Conservation (phyloP, 129 eudicot species). For the Flaveria bidentis region DNA sequence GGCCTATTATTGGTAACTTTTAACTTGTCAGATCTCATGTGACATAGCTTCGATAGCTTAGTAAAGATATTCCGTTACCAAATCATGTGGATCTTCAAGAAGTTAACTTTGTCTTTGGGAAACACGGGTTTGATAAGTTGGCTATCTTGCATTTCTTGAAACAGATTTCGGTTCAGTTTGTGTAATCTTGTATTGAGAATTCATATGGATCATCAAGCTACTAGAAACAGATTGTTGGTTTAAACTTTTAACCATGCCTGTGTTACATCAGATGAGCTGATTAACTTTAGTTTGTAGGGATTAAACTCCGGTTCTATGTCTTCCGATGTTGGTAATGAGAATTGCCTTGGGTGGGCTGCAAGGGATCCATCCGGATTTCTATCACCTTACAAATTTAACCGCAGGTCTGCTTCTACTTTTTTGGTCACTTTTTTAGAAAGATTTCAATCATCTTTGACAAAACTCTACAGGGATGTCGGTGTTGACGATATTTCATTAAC, state of each 20-base stretch:
- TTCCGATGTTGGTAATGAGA: conserved; percentile 39
- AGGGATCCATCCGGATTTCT: conserved; percentile 81
- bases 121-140: background rate
- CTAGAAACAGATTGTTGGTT: background rate
- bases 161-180: background rate
- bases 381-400: conserved; percentile 76
- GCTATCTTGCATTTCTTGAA: background rate
- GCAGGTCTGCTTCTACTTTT: conserved; percentile 50
- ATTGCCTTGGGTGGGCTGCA: conserved; percentile 92
- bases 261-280: background rate
- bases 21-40: too few relatives aligned
- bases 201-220: background rate
- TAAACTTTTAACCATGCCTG: background rate
- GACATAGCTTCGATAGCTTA: too few relatives aligned
- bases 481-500: conserved; percentile 66
- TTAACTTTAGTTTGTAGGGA: background rate
- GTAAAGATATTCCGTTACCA: too few relatives aligned
- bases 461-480: conserved; percentile 63
- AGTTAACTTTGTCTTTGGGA: background rate
- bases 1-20: too few relatives aligned
- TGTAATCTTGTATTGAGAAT: background rate
- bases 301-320: conserved; percentile 31
- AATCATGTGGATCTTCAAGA: background rate
- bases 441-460: background rate
- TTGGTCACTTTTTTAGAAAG: background rate